Evolutionary conservation across 768 basidiomycete genomes (phyloP).

Genomic region (Pleurotus salmoneostramineus): DNA sequence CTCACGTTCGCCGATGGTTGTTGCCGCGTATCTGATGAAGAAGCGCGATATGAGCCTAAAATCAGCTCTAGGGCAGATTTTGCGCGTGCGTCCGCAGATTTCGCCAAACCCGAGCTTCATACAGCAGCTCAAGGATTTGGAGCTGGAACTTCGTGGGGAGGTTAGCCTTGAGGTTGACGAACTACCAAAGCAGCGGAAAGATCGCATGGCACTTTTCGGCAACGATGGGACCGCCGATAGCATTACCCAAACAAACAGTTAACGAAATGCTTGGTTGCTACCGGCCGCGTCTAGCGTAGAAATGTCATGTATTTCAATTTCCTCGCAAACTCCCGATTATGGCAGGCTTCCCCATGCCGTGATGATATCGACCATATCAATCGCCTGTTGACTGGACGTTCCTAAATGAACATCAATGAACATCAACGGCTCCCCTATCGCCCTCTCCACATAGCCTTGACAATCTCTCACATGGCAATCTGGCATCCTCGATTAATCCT

Average conservation of each 20-base stretch:
- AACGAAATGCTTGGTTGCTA: too few species aligned
- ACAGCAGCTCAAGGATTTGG: slow-evolving; percentile 33
- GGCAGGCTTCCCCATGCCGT: neutral
- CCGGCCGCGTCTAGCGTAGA: too few species aligned
- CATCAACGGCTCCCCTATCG: neutral
- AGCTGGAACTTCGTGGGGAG: slow-evolving; percentile 21
- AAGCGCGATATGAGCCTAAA: slow-evolving; percentile 29
- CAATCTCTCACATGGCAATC: neutral
- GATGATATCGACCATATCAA: neutral
- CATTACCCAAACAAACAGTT: too few species aligned
- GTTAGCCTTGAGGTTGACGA: slow-evolving; percentile 29
- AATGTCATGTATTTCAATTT: too few species aligned
- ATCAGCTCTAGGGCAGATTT: slow-evolving; percentile 29
- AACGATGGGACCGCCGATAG: slow-evolving; percentile 2
- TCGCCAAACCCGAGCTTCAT: slow-evolving; percentile 42
- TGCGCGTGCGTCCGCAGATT: slow-evolving; percentile 28
- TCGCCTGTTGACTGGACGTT: neutral
- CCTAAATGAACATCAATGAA: slow-evolving; percentile 4
- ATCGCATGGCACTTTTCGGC: slow-evolving; percentile 30
- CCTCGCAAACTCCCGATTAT: too few species aligned
- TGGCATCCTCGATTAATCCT: neutral
- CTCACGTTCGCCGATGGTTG: slow-evolving; percentile 40
- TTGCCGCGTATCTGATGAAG: slow-evolving; percentile 38
- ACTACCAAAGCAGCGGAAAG: slow-evolving; percentile 26
- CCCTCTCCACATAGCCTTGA: slow-evolving; percentile 1